These are phyloP conservation scores for Fagus sylvatica DNA, from an alignment of 306 rosid genomes.

Conservation along the genomic window DNA sequence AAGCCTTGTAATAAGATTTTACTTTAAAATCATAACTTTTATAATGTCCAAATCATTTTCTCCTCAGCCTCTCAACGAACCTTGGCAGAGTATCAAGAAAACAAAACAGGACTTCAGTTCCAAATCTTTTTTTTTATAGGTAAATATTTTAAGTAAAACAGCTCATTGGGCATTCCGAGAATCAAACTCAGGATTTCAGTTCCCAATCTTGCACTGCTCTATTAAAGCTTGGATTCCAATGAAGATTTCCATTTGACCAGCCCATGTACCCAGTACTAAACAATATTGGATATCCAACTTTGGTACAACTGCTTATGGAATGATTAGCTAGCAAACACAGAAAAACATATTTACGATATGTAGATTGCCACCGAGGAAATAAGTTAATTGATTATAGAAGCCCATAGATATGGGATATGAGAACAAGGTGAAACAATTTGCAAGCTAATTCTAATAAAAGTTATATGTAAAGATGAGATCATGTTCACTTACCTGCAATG, in stretches of 20 bases:
- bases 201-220: not conserved
- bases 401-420: not conserved
- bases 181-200: not conserved
- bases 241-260: not conserved
- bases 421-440: not conserved
- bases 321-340: not conserved
- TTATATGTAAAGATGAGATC: conserved; percentile 18
- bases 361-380: not conserved
- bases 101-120: too few species aligned
- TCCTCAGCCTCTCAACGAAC: too few species aligned
- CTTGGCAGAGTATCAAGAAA: too few species aligned
- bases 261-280: not conserved
- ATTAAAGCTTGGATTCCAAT: not conserved
- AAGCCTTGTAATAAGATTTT: too few species aligned
- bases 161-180: too few species aligned
- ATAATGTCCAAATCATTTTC: too few species aligned
- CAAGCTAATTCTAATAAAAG: not conserved
- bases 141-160: too few species aligned
- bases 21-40: too few species aligned
- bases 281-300: not conserved
- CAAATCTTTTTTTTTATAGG: too few species aligned
- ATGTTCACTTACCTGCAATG: conserved; percentile 69
- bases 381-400: not conserved
- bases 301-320: not conserved
- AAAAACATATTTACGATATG: not conserved